Conservation (phyloP, 169 alveolate species). For the Toxoplasma gondii region DNA sequence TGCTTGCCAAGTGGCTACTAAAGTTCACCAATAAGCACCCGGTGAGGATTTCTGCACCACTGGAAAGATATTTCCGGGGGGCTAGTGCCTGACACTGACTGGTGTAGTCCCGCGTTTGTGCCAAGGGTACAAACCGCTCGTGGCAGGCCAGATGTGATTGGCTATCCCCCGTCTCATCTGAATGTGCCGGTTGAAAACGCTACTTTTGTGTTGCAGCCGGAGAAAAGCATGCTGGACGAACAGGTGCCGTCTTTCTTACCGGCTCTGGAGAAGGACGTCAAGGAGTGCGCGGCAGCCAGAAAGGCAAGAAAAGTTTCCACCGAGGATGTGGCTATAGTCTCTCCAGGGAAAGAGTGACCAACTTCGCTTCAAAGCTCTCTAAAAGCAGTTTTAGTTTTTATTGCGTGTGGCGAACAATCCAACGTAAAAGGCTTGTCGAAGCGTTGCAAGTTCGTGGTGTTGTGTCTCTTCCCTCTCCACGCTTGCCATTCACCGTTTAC, state of each 20-base stretch:
- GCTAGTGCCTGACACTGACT: not conserved
- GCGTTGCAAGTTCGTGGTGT: too few relatives aligned
- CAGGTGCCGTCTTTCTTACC: slow-evolving; percentile 62
- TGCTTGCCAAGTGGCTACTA: slow-evolving; percentile 64
- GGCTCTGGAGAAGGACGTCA: slow-evolving; percentile 43
- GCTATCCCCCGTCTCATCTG: too few relatives aligned
- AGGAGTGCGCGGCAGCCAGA: slow-evolving; percentile 34
- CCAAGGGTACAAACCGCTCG: not conserved
- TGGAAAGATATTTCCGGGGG: not conserved
- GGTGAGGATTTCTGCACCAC: slow-evolving; percentile 31
- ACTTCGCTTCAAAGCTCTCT: not conserved
- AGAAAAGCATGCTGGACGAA: slow-evolving; percentile 61
- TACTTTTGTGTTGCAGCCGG: slow-evolving; percentile 41
- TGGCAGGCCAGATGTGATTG: not conserved
- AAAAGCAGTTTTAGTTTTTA: too few relatives aligned
- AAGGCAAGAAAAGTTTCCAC: not conserved
- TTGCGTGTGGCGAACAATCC: too few relatives aligned
- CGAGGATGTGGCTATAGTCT: not conserved
- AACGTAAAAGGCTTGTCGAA: too few relatives aligned
- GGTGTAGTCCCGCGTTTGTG: not conserved
- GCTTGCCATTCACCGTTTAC: too few relatives aligned
- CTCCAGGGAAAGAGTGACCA: not conserved
- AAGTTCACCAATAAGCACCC: slow-evolving; percentile 64
- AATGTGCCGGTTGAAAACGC: too few relatives aligned
- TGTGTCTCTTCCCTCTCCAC: too few relatives aligned